Base-by-base conservation (phyloP, 2,329 filamentous ascomycete species). In the Pseudocercospora fijiensis region DNA sequence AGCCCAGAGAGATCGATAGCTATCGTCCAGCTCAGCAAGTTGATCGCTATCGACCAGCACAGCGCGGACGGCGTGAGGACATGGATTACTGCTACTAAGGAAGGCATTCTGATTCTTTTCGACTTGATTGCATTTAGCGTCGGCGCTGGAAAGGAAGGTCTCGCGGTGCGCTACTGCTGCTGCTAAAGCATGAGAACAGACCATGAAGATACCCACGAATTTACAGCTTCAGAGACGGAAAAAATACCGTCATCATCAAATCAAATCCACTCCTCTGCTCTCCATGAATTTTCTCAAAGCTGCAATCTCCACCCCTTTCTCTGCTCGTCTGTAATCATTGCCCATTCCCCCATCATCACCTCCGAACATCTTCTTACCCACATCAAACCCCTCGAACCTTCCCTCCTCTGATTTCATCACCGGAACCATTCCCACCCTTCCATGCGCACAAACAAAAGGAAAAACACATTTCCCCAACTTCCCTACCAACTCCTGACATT, bases 361-460 rank as follows among this genome's bases (percentile, higher is more conserved):
- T 13, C 28, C 22, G 2, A 28, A 28, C 16, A 22, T n/a, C 57
- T 18, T 49, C 57, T 20, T 56, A 0, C 53, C 53, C 1, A 41
- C 53, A 37, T 56, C 53, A 37, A 56, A 41, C 4, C 55, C 55
- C 27, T 7, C 20, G 22, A 49, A 37, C 43, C 41, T 57, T 4
- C 10, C 43, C n/a, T 27, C 10, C 18, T 52, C 55, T 11, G 73
- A 9, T 11, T 67, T 62, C 13, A 79, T 68, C 28, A 83, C 63
- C 13, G 81, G 81, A 28, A 83, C 80, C 79, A 83, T 81, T 65
- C 79, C 80, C 18, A 80, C 79, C 57, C 81, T 81, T 0, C 91
- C 91, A 79, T 96, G 91, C 0, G 91, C 91, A 76, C 91, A 96
- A 73, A 91, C 88, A 68, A 95, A 95, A 0, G 91, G 91, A 66